Evolutionary conservation across 495 filamentous ascomycete genomes (phyloP).

Genomic region (Podospora comata): DNA sequence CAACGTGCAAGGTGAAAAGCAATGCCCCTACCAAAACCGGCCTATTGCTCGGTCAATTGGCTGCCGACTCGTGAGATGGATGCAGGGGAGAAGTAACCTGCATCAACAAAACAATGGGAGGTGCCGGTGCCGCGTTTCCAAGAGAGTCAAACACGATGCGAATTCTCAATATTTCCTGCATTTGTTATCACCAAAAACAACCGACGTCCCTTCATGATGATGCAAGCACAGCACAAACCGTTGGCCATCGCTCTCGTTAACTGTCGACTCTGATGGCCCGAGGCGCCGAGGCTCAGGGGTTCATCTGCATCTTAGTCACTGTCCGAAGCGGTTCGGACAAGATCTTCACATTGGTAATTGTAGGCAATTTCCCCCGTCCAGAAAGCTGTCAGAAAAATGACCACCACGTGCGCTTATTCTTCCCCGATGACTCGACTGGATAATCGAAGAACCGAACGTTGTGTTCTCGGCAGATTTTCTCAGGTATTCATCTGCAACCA

Average conservation of each 20-base stretch:
- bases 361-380: neutral
- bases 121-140: neutral
- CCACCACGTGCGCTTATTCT: neutral
- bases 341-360: neutral
- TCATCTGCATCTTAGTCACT: neutral
- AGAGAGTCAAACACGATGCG: neutral
- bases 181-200: neutral
- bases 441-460: neutral
- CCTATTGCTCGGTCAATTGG: neutral
- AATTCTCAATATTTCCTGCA: neutral
- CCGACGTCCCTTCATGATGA: neutral
- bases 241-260: neutral
- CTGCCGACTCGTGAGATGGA: neutral
- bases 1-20: neutral
- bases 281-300: neutral
- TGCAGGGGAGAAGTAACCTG: neutral
- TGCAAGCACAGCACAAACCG: neutral
- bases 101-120: neutral
- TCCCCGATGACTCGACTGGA: neutral
- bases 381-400: neutral
- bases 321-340: neutral
- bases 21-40: neutral
- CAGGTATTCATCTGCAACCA: neutral
- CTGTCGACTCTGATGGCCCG: neutral
- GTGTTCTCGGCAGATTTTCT: neutral